Base-by-base conservation (phyloP, 2,329 filamentous ascomycete species). In the Penicillium nordicum region DNA sequence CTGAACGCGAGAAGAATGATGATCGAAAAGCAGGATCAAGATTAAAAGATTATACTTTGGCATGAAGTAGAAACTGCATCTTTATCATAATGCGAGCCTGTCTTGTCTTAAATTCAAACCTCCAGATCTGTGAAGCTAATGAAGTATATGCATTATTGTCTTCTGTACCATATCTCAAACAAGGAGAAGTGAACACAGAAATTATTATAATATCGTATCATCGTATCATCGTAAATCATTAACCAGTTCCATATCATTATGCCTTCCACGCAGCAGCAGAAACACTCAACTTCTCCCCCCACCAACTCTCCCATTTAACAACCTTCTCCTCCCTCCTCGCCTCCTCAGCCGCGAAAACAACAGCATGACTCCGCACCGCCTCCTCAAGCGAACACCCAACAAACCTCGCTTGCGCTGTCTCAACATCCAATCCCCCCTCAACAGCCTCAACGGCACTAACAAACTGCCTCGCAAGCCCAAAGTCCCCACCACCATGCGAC, bases 331-430 rank as follows among this genome's bases (percentile, higher is more conserved):
- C 80, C 48, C 78, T 79, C 67, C 93, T 83, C 5, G 93, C 91
- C 66, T 96, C 89, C 75, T 97, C 94, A 0, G 93, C 94, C 25
- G 91, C 92, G 78, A 97, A 99, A 0, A 97, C 93, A 75, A 94
- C 84, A 2, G 89, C 92, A 76, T 97, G 94, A 68, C 91, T 96
- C 47, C 88, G 82, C n/a, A 97, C 82, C 1, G 88, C 85, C 69
- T 97, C 94, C 55, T 96, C 90, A 8, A 96, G 76, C 12, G 88
- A 89, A 74, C 90, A 96, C 0, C 91, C 92, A 27, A 97, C 79
- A 69, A 87, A 85, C 67, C 86, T 79, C 55, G 80, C 79, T 79
- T 97, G 93, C 1, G 92, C 92, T 59, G 82, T 82, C 40, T 81
- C 77, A 0, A 89, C 87, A 29, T 78, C 74, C 84, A 87, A 85